These are phyloP conservation scores for Mycena metata DNA, from an alignment of 768 basidiomycete species.

Conservation along the genomic window DNA sequence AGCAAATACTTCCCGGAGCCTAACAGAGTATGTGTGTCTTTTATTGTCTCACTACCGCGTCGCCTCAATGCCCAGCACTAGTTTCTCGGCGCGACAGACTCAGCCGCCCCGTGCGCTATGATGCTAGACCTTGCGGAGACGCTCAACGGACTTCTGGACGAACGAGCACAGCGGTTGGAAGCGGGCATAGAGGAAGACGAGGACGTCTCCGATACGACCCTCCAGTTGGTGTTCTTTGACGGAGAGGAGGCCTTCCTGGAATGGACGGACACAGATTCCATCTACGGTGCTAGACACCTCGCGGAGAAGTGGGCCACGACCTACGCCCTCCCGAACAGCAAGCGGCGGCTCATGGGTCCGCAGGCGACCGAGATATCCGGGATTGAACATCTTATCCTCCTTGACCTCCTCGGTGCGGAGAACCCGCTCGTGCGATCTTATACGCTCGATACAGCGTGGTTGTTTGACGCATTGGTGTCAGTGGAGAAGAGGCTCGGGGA, in stretches of 20 bases:
- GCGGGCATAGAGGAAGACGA: constrained; percentile 76
- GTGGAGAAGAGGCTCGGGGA: constrained; percentile 81
- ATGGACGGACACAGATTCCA: constrained; percentile 92
- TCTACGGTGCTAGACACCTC: constrained; percentile 97
- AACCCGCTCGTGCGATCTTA: constrained; percentile 84
- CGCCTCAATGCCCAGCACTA: constrained; percentile 49
- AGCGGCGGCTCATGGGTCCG: constrained; percentile 69
- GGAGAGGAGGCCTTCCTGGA: constrained; percentile 95
- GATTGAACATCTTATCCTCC: constrained; percentile 92
- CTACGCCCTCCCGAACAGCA: constrained; percentile 70
- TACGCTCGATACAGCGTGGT: constrained; percentile 92
- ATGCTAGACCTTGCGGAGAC: constrained; percentile 93
- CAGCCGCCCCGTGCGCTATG: constrained; percentile 94
- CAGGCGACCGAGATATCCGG: constrained; percentile 75
- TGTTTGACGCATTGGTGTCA: constrained; percentile 82
- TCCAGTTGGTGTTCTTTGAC: constrained; percentile 96
- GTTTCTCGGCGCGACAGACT: constrained; percentile 98
- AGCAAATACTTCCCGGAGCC: constrained; percentile 87
- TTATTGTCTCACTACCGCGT: background rate
- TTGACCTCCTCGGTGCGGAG: constrained; percentile 90
- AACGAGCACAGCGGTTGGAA: constrained; percentile 67
- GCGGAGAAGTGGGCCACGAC: constrained; percentile 86
- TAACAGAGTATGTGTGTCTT: constrained; percentile 71
- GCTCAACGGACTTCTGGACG: constrained; percentile 78
- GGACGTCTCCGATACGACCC: constrained; percentile 83